Evolutionary conservation across 805 yeast species (phyloP).

Genomic region (Ogataea trehaloabstinens): DNA sequence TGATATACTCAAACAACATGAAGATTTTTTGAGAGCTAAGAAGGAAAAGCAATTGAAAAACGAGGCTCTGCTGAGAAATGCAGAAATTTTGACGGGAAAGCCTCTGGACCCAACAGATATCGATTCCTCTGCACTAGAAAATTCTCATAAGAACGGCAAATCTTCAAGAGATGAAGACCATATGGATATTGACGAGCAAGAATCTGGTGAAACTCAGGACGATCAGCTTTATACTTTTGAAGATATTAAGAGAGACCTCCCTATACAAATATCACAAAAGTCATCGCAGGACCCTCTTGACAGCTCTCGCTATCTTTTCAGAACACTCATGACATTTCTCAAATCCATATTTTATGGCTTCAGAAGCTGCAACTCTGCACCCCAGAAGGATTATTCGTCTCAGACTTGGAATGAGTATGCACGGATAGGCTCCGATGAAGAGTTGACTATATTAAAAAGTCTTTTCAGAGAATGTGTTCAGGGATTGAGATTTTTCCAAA

Average conservation of each 20-base stretch:
- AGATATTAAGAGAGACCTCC: constrained; percentile 48
- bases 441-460: constrained; percentile 69
- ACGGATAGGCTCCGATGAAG: constrained; percentile 79
- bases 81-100: constrained; percentile 35
- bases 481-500: constrained; percentile 74
- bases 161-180: constrained; percentile 4
- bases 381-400: constrained; percentile 50
- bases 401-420: constrained; percentile 84
- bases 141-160: constrained; percentile 4
- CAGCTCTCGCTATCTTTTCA: constrained; percentile 84
- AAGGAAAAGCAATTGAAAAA: constrained; percentile 42
- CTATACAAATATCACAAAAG: constrained; percentile 57
- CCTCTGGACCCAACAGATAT: constrained; percentile 13
- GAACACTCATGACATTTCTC: constrained; percentile 84
- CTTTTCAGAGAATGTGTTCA: constrained; percentile 81
- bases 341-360: constrained; percentile 88
- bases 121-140: constrained; percentile 12
- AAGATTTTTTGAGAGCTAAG: constrained; percentile 46
- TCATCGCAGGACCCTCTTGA: constrained; percentile 66
- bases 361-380: constrained; percentile 85
- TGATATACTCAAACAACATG: constrained; percentile 62
- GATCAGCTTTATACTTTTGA: constrained; percentile 34
- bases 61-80: constrained; percentile 35
- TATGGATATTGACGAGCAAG: constrained; percentile 18
- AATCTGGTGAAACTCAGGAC: constrained; percentile 8